Evolutionary conservation across 352 stramenopile genomes (phyloP).

Genomic region (Phytophthora tentaculata): DNA sequence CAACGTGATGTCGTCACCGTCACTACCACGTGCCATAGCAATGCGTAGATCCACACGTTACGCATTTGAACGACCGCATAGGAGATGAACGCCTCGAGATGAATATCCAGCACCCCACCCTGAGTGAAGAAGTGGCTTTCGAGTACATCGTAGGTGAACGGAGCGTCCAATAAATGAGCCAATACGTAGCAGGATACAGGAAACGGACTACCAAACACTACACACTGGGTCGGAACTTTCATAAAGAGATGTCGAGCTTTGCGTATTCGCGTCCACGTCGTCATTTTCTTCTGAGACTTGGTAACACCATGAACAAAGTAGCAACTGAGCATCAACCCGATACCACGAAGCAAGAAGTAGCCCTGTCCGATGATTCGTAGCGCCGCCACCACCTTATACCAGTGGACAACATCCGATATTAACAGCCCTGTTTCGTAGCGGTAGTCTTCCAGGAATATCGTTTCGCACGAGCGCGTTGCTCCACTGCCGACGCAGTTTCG

Average conservation of each 20-base stretch:
- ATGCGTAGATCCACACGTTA: constrained; percentile 46
- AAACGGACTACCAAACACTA: constrained; percentile 57
- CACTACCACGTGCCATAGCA: constrained; percentile 39
- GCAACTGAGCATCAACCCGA: constrained; percentile 34
- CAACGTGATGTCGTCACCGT: constrained; percentile 22
- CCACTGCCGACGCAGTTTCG: constrained; percentile 20
- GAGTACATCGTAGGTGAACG: constrained; percentile 44
- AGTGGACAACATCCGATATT: constrained; percentile 33
- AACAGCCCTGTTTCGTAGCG: constrained; percentile 43
- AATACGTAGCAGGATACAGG: constrained; percentile 52
- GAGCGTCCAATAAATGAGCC: constrained; percentile 53
- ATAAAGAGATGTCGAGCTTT: constrained; percentile 40
- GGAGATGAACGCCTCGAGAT: constrained; percentile 30
- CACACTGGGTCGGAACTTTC: constrained; percentile 51
- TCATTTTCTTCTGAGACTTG: constrained; percentile 10
- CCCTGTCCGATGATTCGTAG: constrained; percentile 42
- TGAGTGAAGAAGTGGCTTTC: constrained; percentile 39
- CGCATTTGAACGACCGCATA: constrained; percentile 55
- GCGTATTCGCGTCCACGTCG: not conserved
- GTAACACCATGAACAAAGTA: constrained; percentile 35
- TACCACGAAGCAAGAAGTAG: constrained; percentile 45
- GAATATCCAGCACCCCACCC: constrained; percentile 35
- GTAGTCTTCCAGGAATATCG: constrained; percentile 51
- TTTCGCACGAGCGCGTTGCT: constrained; percentile 27
- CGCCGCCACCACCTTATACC: constrained; percentile 35